Base-by-base conservation (phyloP, 495 filamentous ascomycete species). In the Neurospora sp. region DNA sequence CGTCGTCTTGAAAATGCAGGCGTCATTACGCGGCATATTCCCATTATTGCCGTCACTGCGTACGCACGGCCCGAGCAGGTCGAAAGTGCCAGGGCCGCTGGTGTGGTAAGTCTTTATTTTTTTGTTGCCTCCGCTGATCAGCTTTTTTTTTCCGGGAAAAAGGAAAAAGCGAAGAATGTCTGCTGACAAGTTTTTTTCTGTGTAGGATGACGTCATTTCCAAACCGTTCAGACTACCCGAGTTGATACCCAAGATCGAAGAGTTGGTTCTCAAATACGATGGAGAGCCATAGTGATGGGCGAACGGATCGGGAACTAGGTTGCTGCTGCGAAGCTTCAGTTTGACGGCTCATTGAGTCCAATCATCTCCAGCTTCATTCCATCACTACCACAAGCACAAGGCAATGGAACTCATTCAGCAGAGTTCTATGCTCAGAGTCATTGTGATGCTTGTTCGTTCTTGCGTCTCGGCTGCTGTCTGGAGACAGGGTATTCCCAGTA, bases 161-260 rank as follows among this genome's bases (percentile, higher is more conserved):
- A 35, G 27, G 12, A 65, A 61, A 65, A 14, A 16, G 27, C 27
- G 31, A 65, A 8, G 53, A 65, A 35, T 37, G 27, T 35, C 27
- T 3, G 53, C 53, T 65, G 27, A 65, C 53, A 6, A 17, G 8
- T 17, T 65, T 65, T 61, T 8, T 65, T 17, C n/a, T 69, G 40
- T 42, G 27, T 74, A 92, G 91, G 91, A 95, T 78, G 91, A 91
- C 77, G 88, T 94, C 17, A 89, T 96, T 41, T 89, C 90, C 5
- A 96, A 96, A 76, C 93, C 93, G 12, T 95, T 96, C 76, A 85
- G 89, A 16, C 90, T 93, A 53, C 82, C 85, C 8, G 90, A 94
- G 41, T 82, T 96, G 35, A 83, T 92, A 35, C 87, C 89, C 8
- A 93, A 91, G 81, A 91, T 93, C 74, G 85, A 87, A 72, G 83